phyloP scores from a whole-genome alignment of 2,329 filamentous ascomycete species.

The Trichoderma cornu-damae region DNA sequence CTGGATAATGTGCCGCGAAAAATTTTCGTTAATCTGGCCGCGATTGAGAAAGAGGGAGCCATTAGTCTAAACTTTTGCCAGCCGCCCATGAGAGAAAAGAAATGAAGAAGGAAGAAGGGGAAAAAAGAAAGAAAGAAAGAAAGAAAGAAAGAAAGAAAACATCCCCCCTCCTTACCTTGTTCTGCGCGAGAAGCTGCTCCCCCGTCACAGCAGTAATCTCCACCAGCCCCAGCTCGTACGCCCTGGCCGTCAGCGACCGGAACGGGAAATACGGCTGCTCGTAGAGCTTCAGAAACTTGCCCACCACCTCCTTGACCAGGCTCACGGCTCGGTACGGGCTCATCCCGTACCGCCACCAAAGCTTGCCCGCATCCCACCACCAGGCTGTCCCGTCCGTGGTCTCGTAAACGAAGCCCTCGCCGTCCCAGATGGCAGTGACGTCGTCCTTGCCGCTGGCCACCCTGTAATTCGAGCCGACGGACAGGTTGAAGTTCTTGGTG shows the following conservation, averaged over 20 bases:
- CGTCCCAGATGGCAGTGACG: constrained; percentile 79
- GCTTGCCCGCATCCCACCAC: constrained; percentile 76
- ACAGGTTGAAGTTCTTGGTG: constrained; percentile 64
- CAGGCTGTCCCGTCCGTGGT: constrained; percentile 53
- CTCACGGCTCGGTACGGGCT: constrained; percentile 69
- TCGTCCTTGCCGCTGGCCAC: constrained; percentile 46
- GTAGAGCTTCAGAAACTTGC: constrained; percentile 74
- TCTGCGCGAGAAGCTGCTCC: constrained; percentile 61
- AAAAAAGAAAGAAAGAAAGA: too few relatives aligned
- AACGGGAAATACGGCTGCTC: constrained; percentile 80
- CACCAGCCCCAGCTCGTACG: constrained; percentile 61
- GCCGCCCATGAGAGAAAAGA: too few relatives aligned
- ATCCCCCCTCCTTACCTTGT: constrained; percentile 49
- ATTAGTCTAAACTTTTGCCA: too few relatives aligned
- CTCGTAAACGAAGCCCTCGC: constrained; percentile 64
- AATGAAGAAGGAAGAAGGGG: too few relatives aligned
- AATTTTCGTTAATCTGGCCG: constrained; percentile 59
- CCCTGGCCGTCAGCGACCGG: constrained; percentile 63
- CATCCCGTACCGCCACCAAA: constrained; percentile 81
- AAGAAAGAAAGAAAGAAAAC: too few relatives aligned
- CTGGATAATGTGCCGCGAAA: constrained; percentile 78
- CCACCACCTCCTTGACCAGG: constrained; percentile 66
- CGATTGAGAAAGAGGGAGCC: background rate
- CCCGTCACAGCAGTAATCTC: constrained; percentile 66
- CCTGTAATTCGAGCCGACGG: constrained; percentile 41